Evolutionary conservation across 1,284 basidiomycete genomes (phyloP).

Genomic region (Leccinum fuscescens): DNA sequence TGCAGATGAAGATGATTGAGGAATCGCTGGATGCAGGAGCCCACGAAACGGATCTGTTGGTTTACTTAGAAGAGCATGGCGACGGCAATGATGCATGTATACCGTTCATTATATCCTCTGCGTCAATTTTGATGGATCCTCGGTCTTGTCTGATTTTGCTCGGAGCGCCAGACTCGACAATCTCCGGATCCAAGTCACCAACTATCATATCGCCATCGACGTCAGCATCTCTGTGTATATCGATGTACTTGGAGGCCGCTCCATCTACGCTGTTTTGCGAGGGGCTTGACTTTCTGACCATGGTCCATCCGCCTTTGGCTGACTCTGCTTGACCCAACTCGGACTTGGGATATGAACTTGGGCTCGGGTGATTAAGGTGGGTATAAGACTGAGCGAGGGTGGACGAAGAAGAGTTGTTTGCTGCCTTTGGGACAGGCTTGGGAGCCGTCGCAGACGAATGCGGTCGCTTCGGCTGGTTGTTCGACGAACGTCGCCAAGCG

Average conservation of each 20-base stretch:
- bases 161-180: constrained; percentile 38
- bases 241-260: constrained; percentile 36
- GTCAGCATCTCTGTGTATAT: constrained; percentile 46
- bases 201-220: constrained; percentile 73
- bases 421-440: constrained; percentile 52
- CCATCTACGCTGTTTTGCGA: constrained; percentile 29
- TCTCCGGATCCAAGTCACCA: constrained; percentile 64
- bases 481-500: constrained; percentile 44
- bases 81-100: constrained; percentile 25
- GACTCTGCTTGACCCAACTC: constrained; percentile 37
- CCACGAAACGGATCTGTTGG: constrained; percentile 57
- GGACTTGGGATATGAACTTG: constrained; percentile 65
- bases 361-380: constrained; percentile 72
- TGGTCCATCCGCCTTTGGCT: constrained; percentile 68
- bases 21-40: constrained; percentile 30
- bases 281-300: constrained; percentile 48
- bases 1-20: constrained; percentile 36
- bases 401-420: constrained; percentile 57
- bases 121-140: constrained; percentile 55
- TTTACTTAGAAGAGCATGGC: constrained; percentile 20
- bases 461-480: constrained; percentile 31
- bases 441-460: constrained; percentile 49
- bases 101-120: constrained; percentile 74
- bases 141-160: constrained; percentile 46
- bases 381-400: constrained; percentile 80